Evolutionary conservation across 257 asterid species (phyloP).

Genomic region (Gentiana dahurica): DNA sequence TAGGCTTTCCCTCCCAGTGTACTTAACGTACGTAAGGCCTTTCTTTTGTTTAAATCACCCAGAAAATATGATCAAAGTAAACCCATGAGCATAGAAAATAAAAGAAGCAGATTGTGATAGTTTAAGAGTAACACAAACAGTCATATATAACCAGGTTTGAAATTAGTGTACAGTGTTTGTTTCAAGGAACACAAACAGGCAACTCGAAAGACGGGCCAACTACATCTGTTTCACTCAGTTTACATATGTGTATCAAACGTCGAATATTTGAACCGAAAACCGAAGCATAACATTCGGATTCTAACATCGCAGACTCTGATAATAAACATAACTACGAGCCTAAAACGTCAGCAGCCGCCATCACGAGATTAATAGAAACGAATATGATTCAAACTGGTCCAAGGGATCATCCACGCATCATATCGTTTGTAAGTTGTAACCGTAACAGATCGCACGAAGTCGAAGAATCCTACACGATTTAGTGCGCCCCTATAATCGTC

Average conservation of each 20-base stretch:
- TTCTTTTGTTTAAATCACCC: too few species aligned
- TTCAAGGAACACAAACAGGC: neutral
- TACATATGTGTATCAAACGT: neutral
- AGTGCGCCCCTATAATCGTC: constrained; percentile 21
- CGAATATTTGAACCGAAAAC: neutral
- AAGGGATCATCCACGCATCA: constrained; percentile 10
- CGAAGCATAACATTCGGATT: neutral
- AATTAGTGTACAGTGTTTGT: neutral
- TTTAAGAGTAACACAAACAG: neutral
- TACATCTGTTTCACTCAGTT: neutral
- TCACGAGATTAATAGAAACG: constrained; percentile 6
- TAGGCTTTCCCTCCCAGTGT: too few species aligned
- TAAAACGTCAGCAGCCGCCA: constrained; percentile 11
- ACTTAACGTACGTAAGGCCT: too few species aligned
- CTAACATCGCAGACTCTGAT: neutral
- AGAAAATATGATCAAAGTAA: neutral
- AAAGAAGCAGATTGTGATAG: neutral
- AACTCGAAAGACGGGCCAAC: constrained; percentile 1
- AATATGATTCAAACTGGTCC: constrained; percentile 10
- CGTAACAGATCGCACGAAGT: constrained; percentile 5
- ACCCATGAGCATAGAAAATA: neutral
- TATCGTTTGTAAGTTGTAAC: constrained; percentile 7
- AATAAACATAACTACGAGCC: neutral
- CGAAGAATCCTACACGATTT: constrained; percentile 48
- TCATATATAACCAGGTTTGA: constrained; percentile 1